Evolutionary conservation across 2,329 filamentous ascomycete genomes (phyloP).

Genomic region (Periconia sp.): DNA sequence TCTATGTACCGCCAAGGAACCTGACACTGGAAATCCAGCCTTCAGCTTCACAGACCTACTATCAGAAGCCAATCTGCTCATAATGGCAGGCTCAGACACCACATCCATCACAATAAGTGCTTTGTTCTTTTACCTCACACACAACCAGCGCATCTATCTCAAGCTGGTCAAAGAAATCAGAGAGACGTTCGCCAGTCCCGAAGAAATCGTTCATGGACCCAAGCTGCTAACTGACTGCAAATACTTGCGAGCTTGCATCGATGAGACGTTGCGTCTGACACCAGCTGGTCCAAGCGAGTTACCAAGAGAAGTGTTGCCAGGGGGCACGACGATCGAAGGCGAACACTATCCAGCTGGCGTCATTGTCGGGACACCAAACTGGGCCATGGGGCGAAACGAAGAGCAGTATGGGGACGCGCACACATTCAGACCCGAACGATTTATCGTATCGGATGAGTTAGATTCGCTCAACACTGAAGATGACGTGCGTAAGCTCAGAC

Average conservation of each 20-base stretch:
- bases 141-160: background rate
- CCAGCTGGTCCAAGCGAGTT: conserved; percentile 18
- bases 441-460: conserved; percentile 11
- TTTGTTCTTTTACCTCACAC: conserved; percentile 14
- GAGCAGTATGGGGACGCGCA: conserved; percentile 14
- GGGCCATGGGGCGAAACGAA: conserved; percentile 14
- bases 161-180: conserved; percentile 12
- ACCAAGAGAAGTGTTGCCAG: conserved; percentile 12
- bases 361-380: conserved; percentile 16
- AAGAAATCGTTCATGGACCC: conserved; percentile 8
- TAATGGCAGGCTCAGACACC: conserved; percentile 16
- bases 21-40: conserved; percentile 35
- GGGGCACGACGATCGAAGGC: conserved; percentile 19
- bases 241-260: conserved; percentile 17
- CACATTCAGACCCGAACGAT: conserved; percentile 17
- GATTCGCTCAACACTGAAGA: conserved; percentile 1
- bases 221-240: conserved; percentile 6
- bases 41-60: conserved; percentile 41
- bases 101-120: conserved; percentile 3
- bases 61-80: conserved; percentile 12
- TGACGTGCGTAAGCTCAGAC: conserved; percentile 6
- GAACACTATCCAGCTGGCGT: conserved; percentile 14
- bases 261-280: conserved; percentile 17
- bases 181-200: conserved; percentile 4
- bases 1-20: conserved; percentile 43